Base-by-base conservation (phyloP, 495 filamentous ascomycete genomes). In the Aspergillus sparsus region DNA sequence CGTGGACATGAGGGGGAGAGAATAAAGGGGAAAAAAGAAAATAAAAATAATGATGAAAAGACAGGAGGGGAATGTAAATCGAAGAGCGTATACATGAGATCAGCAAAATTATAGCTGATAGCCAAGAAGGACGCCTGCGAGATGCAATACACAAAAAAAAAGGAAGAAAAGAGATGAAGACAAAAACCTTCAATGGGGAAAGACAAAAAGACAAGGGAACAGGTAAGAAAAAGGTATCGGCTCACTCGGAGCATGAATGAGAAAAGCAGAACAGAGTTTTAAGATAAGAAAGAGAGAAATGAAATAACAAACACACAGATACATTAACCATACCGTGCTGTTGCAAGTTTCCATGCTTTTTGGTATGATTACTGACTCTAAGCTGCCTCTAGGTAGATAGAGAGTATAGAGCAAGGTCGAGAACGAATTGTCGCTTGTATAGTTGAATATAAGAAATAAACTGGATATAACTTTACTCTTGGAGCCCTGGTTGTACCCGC, bases 41-140 rank as follows among this genome's bases (percentile, higher is more conserved):
- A 54, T 34, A 6, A 15, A 57, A 61, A 61, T 60, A 67, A 64
- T 58, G 49, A 49, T 46, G 61, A 67, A 68, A 63, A 16, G 27
- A 57, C 64, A 59, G 58, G 62, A 62, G 73, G 62, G 60, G 62
- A 70, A 64, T 59, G 66, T 64, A 62, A 69, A 66, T 62, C 57
- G 58, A 42, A 60, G 61, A 71, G 68, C 64, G 67, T 62, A 67
- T 69, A 71, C 68, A 77, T 70, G 65, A 74, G 64, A 71, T 73
- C 67, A 71, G 66, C 67, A 66, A 51, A 63, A 68, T 71, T 63
- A 69, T 55, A 64, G 70, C 74, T 74, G 71, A 72, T 71, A 61
- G 64, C 71, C 71, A 77, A 72, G 72, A 77, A 67, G 69, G 72
- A 79, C 74, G 74, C 77, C 78, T 74, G 74, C 74, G 66, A 71